Base-by-base conservation (phyloP, 352 stramenopile genomes). In the Blastocystis hominis region DNA sequence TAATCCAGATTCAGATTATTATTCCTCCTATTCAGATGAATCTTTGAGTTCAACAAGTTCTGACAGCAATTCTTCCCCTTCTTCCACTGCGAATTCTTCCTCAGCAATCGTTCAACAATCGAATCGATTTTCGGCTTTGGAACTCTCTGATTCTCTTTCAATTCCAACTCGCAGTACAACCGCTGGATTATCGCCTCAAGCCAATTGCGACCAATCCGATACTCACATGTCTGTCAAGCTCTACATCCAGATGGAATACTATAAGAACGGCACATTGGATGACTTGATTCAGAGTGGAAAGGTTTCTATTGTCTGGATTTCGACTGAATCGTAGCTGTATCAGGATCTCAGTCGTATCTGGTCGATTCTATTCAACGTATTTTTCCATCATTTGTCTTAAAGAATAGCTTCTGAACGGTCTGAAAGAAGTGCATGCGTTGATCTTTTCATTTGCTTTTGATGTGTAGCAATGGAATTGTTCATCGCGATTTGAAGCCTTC, bases 391-490 rank as follows among this genome's bases (percentile, higher is more conserved):
- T 55, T 30, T 76, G 5, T 76, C 66, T 76, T 76, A 3, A 76
- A 20, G 3, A 7, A 53, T 76, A 76, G 66, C 7, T 76, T 3
- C 46, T 76, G 10, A 76, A 76, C 46, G 66, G 66, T 15, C 66
- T 76, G 53, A 36, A 76, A 47, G 53, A 76, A n/a, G 66, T 76
- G 3, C 66, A 76, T 30, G 55, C 53, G 66, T 76, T 24, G n/a
- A 5, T 9, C 2, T 53, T 6, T 75, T 42, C 3, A 30, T n/a
- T 9, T 24, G 0, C 4, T 76, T 9, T 5, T 55, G 2, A 7
- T 17, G 6, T 10, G 5, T 59, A 69, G 87, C 36, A 53, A 66
- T 10, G 77, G 62, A 42, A 89, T 97, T 86, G 97, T 97, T 89
- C 94, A 97, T 88, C 97, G 96, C 89, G 94, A n/a, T n/a, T n/a